These are phyloP conservation scores for Chrysanthemum makinoi DNA, from an alignment of 129 eudicot genomes.

Conservation along the genomic window DNA sequence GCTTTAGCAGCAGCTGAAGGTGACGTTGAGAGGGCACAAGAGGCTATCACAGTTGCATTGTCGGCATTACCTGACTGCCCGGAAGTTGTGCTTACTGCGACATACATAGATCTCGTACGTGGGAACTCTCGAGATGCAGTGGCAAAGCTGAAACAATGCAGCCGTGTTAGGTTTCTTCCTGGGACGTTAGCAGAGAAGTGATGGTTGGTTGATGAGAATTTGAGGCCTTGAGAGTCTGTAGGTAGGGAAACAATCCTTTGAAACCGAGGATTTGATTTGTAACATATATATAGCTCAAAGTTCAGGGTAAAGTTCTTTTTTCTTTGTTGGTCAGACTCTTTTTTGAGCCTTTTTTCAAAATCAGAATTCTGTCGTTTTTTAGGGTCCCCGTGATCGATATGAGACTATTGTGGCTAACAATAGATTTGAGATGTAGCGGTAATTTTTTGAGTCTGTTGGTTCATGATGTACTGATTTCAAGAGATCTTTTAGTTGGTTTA, in stretches of 20 bases:
- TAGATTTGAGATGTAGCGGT: conserved; percentile 54
- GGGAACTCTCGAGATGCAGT: conserved; percentile 64
- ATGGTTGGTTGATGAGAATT: conserved; percentile 14
- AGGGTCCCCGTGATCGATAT: conserved; percentile 30
- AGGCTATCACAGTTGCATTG: conserved; percentile 50
- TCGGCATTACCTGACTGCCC: conserved; percentile 49
- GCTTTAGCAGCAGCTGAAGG: conserved; percentile 67
- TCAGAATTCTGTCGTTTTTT: conserved; percentile 23
- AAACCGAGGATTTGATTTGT: conserved; percentile 55
- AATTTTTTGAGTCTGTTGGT: conserved; percentile 23
- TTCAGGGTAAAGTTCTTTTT: conserved; percentile 46
- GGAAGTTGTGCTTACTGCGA: conserved; percentile 66
- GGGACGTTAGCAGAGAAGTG: conserved; percentile 44
- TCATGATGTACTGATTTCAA: conserved; percentile 31
- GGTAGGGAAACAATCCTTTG: conserved; percentile 68
- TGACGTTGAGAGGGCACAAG: conserved; percentile 67
- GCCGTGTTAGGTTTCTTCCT: conserved; percentile 57
- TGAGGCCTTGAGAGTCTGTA: conserved; percentile 39
- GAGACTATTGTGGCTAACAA: conserved; percentile 43
- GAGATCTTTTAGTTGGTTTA: conserved; percentile 32
- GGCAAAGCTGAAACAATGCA: conserved; percentile 59
- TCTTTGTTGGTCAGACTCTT: conserved; percentile 13
- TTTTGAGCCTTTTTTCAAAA: conserved; percentile 15
- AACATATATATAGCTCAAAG: conserved; percentile 61
- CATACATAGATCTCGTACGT: conserved; percentile 63